Evolutionary conservation across 1,284 basidiomycete species (phyloP), one percentile per base, ranked within the genome.

Genomic region (Chalciporus sp.): DNA sequence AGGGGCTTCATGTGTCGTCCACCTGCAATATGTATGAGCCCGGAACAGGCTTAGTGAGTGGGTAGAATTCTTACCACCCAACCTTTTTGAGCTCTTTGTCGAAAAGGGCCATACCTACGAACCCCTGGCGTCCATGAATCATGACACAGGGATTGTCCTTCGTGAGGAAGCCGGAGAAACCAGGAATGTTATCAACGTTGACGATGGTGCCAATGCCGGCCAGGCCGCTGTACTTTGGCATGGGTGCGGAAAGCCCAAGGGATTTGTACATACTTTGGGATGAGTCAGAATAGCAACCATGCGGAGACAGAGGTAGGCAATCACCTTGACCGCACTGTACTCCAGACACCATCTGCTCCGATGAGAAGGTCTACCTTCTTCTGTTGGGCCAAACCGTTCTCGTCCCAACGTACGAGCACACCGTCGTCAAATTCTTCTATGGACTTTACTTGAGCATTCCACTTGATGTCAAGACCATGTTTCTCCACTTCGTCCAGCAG

Each of bases 341-440:
- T 70, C 70, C 67, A 72, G 17, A 72, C 69, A 4, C 69, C 67
- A 26, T 72, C 70, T 33, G 67, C 69, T 37, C 67, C 70, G n/a
- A 71, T 55, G 40, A 71, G 49, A 23, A 69, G 60, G 50, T 71
- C 67, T 14, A 54, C 69, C 53, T 59, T 64, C 53, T 52, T 64
- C 52, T 69, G 56, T 39, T 68, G 54, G 8, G 19, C 9, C 14
- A 43, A 27, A 35, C 58, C 67, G n/a, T 54, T 47, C 55, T 69
- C 58, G 17, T 35, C 16, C 66, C 66, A 68, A 50, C 53, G 53
- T 23, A 71, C 68, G 44, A 61, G 43, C 4, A 70, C 58, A 23
- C 65, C 65, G 7, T 68, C 63, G 6, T 59, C 39, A 7, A 16
- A 56, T 49, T 68, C 69, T 23, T 69, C 56, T 28, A 60, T 49